Conservation (phyloP, 306 rosid genomes). For the Vigna nakashimae region DNA sequence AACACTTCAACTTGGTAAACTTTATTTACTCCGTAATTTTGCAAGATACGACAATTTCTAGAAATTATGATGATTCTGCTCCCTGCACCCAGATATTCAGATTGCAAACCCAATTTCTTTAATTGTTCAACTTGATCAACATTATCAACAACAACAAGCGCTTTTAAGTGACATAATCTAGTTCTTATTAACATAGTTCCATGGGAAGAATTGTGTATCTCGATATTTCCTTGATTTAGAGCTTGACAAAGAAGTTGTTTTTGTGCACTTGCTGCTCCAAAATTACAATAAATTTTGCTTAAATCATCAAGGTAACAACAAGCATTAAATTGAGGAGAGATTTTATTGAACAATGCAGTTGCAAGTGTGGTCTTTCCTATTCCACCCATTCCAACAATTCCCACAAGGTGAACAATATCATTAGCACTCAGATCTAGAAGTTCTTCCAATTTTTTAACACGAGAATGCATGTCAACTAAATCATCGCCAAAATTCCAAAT, state of each 20-base stretch:
- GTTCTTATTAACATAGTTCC: background rate
- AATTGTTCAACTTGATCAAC: background rate
- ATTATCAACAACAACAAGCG: background rate
- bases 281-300: background rate
- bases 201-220: background rate
- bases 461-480: slow-evolving; percentile 36
- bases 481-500: slow-evolving; percentile 18
- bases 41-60: background rate
- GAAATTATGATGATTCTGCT: background rate
- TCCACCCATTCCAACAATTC: slow-evolving; percentile 46
- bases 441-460: slow-evolving; percentile 21
- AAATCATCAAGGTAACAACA: background rate
- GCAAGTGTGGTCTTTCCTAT: slow-evolving; percentile 44
- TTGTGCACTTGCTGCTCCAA: background rate
- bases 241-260: background rate
- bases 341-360: background rate
- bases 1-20: background rate
- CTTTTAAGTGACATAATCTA: background rate
- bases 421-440: background rate
- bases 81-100: background rate
- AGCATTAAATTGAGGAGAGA: slow-evolving; percentile 12
- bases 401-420: slow-evolving; percentile 27
- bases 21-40: background rate
- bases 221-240: background rate
- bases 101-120: background rate